Evolutionary conservation across 116 monocot genomes (phyloP), one percentile per base, ranked within the genome.

Genomic region (Trichopus zeylanicus): DNA sequence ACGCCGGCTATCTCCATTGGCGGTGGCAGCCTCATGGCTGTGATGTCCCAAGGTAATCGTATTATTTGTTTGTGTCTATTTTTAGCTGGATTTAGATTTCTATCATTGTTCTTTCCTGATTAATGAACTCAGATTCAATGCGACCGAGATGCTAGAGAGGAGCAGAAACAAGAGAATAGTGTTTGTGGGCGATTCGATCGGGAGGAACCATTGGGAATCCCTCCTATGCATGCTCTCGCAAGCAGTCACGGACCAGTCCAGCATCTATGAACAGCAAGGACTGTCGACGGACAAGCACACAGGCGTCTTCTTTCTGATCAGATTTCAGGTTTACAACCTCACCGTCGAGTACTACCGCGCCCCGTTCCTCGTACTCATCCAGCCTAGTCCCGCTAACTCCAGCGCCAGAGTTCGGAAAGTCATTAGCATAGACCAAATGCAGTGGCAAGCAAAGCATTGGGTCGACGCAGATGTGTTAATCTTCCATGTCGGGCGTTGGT

Each of bases 401-500:
- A 32, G 73, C 0, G 12, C 3, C 7, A 25, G n/a, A 2, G 59
- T 89, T 23, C 63, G 32, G 28, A 76, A 66, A 19, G 70, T 81
- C 8, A 73, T 94, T 25, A 75, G 76, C 2, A 52, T 94, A 28
- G 89, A 94, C 54, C 46, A 27, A 22, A 48, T 89, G n/a, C 69
- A 75, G 2, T 78, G 79, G 76, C 20, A 26, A 23, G 74, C 89
- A 0, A n/a, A 47, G 22, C 48, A 31, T 12, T 94, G 86, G 89
- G 52, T 35, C 1, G 80, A 69, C 0, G 94, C 83, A 0, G 78
- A 94, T 30, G 60, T 94, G 5, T 25, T 86, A 6, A 55, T 94
- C 39, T 73, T 94, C 61, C 86, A 81, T 29, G 75, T 78, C 4
- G 94, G 94, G 0, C 94, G 89, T 51, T 94, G 94, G 94, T 94